Evolutionary conservation across 805 yeast genomes (phyloP).

Genomic region (Yarrowia porcina): DNA sequence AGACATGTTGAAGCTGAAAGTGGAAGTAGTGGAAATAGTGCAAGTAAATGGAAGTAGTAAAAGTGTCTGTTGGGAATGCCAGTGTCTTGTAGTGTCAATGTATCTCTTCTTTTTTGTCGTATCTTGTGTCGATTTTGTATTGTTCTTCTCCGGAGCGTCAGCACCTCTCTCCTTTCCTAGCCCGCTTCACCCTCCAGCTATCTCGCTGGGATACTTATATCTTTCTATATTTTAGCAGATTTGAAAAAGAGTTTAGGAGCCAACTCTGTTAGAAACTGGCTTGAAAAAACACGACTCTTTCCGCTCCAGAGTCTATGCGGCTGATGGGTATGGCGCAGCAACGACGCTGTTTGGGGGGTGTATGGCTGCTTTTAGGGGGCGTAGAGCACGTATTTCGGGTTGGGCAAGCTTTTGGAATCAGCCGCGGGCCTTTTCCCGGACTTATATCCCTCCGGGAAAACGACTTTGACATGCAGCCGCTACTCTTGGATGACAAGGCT

Average conservation of each 20-base stretch:
- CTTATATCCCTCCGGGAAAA: background rate
- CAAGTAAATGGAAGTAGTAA: too few species aligned
- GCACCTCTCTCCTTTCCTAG: background rate
- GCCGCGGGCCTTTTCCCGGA: background rate
- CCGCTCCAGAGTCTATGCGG: background rate
- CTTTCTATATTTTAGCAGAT: slow-evolving; percentile 9
- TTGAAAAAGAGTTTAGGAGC: background rate
- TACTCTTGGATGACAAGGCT: background rate
- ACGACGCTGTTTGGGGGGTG: too few species aligned
- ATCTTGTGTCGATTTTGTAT: background rate
- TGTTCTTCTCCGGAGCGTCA: background rate
- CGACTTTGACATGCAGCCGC: background rate
- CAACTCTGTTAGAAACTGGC: slow-evolving; percentile 15
- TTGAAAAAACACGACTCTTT: background rate
- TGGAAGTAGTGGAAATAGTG: background rate
- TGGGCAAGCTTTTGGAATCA: background rate
- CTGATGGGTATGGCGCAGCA: background rate
- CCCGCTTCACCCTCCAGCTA: background rate
- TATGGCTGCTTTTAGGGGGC: too few species aligned
- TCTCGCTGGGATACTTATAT: background rate
- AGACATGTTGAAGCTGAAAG: background rate
- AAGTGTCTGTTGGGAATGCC: too few species aligned
- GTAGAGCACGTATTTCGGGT: background rate
- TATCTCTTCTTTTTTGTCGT: too few species aligned
- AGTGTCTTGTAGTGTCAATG: background rate